These are phyloP conservation scores for Cladosporium sp. DNA, from an alignment of 2,329 filamentous ascomycete species.

Conservation along the genomic window DNA sequence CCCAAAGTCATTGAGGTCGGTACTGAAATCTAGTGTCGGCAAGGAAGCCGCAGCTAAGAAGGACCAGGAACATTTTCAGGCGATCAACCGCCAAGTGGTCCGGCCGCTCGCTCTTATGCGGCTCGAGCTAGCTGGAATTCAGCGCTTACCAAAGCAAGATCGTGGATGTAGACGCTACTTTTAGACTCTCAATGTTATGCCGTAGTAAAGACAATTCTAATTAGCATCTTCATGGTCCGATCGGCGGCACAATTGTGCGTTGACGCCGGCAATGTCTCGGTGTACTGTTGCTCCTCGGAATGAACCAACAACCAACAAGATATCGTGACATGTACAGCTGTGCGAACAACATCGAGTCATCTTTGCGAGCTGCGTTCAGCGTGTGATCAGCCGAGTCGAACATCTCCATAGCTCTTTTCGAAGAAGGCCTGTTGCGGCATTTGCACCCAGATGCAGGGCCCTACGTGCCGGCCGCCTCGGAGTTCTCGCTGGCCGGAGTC, in stretches of 20 bases:
- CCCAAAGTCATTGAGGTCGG: background rate
- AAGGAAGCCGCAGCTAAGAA: background rate
- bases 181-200: too few relatives aligned
- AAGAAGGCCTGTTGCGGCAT: background rate
- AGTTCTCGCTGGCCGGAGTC: background rate
- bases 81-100: background rate
- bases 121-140: background rate
- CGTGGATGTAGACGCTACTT: background rate
- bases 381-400: background rate
- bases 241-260: background rate
- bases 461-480: too few relatives aligned
- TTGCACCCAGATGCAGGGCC: too few relatives aligned
- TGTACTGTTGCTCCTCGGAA: background rate
- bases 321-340: background rate
- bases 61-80: background rate
- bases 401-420: background rate
- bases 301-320: too few relatives aligned
- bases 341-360: background rate
- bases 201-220: background rate
- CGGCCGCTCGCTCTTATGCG: background rate
- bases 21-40: background rate
- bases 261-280: background rate
- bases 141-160: background rate
- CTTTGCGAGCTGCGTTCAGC: background rate
- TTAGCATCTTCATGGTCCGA: background rate